Conservation (phyloP, 345 rosid species). For the Turnera subulata region DNA sequence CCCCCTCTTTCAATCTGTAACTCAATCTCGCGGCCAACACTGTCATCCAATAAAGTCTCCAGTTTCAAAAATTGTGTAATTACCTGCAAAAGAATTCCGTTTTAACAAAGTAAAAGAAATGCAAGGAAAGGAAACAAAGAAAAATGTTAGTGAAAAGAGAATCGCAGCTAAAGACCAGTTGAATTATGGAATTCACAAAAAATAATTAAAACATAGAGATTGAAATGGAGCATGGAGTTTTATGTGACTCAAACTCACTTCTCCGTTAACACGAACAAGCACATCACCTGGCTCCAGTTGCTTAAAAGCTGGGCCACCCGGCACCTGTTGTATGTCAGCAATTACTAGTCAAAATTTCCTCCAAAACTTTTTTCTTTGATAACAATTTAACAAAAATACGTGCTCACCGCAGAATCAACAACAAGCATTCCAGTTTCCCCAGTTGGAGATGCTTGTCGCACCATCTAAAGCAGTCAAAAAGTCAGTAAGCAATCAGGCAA, state of each 20-base stretch:
- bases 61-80: slow-evolving; percentile 74
- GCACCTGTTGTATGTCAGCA: slow-evolving; percentile 57
- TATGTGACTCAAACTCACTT: slow-evolving; percentile 44
- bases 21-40: slow-evolving; percentile 54
- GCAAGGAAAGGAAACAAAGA: neutral
- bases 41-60: slow-evolving; percentile 81
- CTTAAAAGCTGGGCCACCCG: slow-evolving; percentile 86
- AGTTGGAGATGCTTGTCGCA: slow-evolving; percentile 65
- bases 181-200: neutral
- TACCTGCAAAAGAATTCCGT: slow-evolving; percentile 41
- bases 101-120: too few relatives aligned
- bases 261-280: slow-evolving; percentile 81
- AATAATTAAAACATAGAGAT: neutral
- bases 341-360: slow-evolving; percentile 5
- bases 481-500: slow-evolving; percentile 17
- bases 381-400: neutral
- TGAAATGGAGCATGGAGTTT: neutral
- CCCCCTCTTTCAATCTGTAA: slow-evolving; percentile 94
- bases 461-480: slow-evolving; percentile 52
- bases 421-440: slow-evolving; percentile 98
- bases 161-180: too few relatives aligned
- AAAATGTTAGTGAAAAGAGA: neutral
- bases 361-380: neutral
- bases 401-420: slow-evolving; percentile 81
- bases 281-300: slow-evolving; percentile 92